These are phyloP conservation scores for Nelumbo lutea DNA, from an alignment of 164 flowering plant genomes.

Conservation along the genomic window DNA sequence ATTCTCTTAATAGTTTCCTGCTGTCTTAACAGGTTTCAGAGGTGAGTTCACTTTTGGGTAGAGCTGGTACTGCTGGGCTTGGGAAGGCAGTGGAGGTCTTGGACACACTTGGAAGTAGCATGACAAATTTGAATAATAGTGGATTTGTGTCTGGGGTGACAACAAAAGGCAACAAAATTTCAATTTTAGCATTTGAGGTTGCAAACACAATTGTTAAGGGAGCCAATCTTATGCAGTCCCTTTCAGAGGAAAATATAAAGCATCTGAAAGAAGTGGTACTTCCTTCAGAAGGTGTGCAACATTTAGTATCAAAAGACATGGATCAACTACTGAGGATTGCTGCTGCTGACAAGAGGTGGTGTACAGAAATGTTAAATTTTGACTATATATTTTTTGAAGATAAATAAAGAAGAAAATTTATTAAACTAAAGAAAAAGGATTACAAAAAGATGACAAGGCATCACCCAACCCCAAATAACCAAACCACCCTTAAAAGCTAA, in stretches of 20 bases:
- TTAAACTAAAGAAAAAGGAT: too few species aligned
- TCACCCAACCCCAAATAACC: too few species aligned
- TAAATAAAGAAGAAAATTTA: too few species aligned
- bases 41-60: conserved; percentile 72
- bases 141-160: conserved; percentile 71
- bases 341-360: conserved; percentile 86
- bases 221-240: conserved; percentile 77
- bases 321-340: conserved; percentile 75
- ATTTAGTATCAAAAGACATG: conserved; percentile 63
- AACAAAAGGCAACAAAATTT: conserved; percentile 69
- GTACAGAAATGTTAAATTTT: too few species aligned
- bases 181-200: conserved; percentile 85
- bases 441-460: too few species aligned
- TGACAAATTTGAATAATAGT: conserved; percentile 65
- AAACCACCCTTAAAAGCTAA: too few species aligned
- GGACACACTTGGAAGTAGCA: conserved; percentile 91
- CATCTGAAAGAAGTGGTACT: conserved; percentile 70
- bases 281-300: conserved; percentile 80
- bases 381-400: too few species aligned
- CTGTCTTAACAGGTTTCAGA: conserved; percentile 56
- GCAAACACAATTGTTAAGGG: conserved; percentile 90
- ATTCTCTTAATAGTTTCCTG: neutral
- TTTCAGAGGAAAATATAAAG: conserved; percentile 63
- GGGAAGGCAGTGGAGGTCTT: conserved; percentile 90
- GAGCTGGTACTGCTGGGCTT: conserved; percentile 77